A percentile compares a stretch with the other conserved stretches of the same genome.
These are phyloP conservation scores for Amylocarpus encephaloides DNA, from an alignment of 2,329 filamentous ascomycete species.

Conservation along the genomic window DNA sequence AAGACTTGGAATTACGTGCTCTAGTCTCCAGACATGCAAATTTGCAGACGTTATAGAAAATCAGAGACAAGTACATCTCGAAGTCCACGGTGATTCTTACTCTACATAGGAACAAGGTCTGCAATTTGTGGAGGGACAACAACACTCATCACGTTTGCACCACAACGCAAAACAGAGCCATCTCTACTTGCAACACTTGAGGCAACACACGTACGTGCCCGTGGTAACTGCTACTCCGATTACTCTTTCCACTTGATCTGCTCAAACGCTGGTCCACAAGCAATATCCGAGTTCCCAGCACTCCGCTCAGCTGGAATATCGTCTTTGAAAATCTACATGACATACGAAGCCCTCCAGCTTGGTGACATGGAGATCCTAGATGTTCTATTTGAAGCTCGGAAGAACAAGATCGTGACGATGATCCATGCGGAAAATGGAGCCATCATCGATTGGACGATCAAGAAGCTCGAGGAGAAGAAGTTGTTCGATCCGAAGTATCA, in stretches of 20 bases:
- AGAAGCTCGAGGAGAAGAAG: constrained; percentile 42
- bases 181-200: constrained; percentile 38
- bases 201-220: constrained; percentile 38
- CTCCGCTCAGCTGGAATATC: constrained; percentile 35
- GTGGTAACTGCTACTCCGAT: constrained; percentile 41
- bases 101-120: constrained; percentile 34
- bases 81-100: constrained; percentile 9
- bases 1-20: neutral
- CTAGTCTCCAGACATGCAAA: too few species aligned
- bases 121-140: constrained; percentile 44
- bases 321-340: constrained; percentile 40
- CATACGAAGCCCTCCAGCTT: constrained; percentile 37
- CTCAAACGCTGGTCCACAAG: constrained; percentile 34
- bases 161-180: constrained; percentile 39
- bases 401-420: constrained; percentile 46
- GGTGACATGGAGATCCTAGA: constrained; percentile 37
- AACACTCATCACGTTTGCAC: constrained; percentile 42
- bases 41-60: too few species aligned
- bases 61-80: neutral
- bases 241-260: constrained; percentile 44
- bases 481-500: constrained; percentile 47
- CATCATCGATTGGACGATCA: constrained; percentile 48
- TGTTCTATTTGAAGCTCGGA: constrained; percentile 37
- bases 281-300: constrained; percentile 30
- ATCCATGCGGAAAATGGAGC: constrained; percentile 50